Evolutionary conservation across 2,329 filamentous ascomycete genomes (phyloP).

Genomic region (Fusarium vanettenii): DNA sequence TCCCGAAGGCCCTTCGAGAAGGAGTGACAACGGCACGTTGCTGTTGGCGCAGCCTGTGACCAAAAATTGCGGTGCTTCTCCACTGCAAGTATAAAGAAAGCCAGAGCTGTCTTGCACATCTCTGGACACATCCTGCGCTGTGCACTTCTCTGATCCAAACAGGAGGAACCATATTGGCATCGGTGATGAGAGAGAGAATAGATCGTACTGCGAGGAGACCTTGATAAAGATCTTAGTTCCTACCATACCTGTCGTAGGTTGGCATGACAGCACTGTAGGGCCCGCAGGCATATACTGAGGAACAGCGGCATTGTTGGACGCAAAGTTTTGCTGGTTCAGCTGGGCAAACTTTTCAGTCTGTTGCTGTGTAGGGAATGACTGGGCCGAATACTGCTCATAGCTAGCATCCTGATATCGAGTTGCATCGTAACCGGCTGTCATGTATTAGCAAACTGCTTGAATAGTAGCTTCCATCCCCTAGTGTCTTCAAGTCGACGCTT

Average conservation of each 20-base stretch:
- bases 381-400: conserved; percentile 64
- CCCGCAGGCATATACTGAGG: conserved; percentile 73
- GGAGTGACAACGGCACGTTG: conserved; percentile 66
- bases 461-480: neutral
- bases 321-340: conserved; percentile 67
- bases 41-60: conserved; percentile 61
- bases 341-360: conserved; percentile 63
- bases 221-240: conserved; percentile 80
- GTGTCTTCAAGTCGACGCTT: neutral
- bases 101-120: conserved; percentile 67
- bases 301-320: conserved; percentile 71
- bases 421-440: conserved; percentile 66
- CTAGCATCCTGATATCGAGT: conserved; percentile 69
- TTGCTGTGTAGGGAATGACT: conserved; percentile 60
- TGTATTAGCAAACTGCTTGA: conserved; percentile 20
- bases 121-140: conserved; percentile 70
- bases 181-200: conserved; percentile 68
- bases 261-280: conserved; percentile 74
- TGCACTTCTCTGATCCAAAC: conserved; percentile 82
- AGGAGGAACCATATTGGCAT: conserved; percentile 72
- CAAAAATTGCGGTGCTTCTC: conserved; percentile 74
- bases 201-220: conserved; percentile 79
- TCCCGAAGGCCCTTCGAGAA: conserved; percentile 63
- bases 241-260: conserved; percentile 74
- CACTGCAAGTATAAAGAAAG: conserved; percentile 78